Percentiles rank a stretch among this genome's conserved stretches.
Evolutionary conservation across 2,329 filamentous ascomycete genomes (phyloP).

Genomic region (Hypocrella siamensis): DNA sequence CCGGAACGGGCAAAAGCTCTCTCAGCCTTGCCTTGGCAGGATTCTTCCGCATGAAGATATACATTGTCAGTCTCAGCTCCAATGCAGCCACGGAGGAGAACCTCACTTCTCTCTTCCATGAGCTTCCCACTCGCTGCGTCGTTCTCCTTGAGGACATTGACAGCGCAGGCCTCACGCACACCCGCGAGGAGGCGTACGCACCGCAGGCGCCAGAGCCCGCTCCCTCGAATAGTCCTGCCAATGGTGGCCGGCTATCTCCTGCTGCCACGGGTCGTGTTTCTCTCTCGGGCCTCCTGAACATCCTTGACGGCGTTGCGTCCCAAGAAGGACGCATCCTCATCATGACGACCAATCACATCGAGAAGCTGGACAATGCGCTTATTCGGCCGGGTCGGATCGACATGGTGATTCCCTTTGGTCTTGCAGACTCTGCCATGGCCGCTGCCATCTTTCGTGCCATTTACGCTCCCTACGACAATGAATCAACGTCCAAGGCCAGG

Average conservation of each 20-base stretch:
- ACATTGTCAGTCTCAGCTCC: constrained; percentile 55
- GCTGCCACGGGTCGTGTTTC: constrained; percentile 32
- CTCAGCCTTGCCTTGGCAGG: constrained; percentile 56
- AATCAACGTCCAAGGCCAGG: constrained; percentile 7
- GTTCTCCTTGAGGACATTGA: constrained; percentile 67
- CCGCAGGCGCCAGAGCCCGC: background rate
- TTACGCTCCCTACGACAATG: constrained; percentile 33
- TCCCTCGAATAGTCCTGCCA: background rate
- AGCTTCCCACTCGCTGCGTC: constrained; percentile 53
- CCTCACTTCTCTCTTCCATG: constrained; percentile 46
- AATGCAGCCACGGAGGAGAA: constrained; percentile 47
- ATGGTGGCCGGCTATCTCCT: background rate
- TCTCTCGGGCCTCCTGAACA: constrained; percentile 64
- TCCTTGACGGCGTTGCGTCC: constrained; percentile 58
- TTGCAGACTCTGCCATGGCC: constrained; percentile 36
- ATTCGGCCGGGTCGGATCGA: constrained; percentile 48
- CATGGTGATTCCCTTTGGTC: constrained; percentile 40
- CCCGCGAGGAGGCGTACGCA: constrained; percentile 20
- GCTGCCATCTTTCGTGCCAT: constrained; percentile 41
- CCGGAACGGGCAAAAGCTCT: constrained; percentile 66
- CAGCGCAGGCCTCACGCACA: constrained; percentile 52
- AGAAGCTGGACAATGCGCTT: constrained; percentile 45
- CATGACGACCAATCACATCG: constrained; percentile 50
- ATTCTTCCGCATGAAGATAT: constrained; percentile 54
- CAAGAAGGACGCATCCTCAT: constrained; percentile 48